Evolutionary conservation across 2,329 filamentous ascomycete genomes (phyloP), one percentile per base, ranked within the genome.

Genomic region (Tolypocladium tundrense): DNA sequence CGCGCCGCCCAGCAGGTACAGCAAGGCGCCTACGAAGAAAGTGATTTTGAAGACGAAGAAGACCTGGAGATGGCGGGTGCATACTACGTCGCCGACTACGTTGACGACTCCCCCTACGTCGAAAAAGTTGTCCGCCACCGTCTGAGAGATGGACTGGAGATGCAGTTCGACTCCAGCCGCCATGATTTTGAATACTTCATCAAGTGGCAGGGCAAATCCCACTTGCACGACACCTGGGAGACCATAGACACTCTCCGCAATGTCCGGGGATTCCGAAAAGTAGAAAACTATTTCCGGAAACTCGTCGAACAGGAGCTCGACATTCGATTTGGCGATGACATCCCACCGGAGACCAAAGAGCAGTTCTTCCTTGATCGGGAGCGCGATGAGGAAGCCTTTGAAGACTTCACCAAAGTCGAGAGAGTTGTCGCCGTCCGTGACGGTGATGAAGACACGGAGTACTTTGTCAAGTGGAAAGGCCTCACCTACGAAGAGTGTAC

Each of bases 191-290:
- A 97, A 68, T 99, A 80, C 65, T 83, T 87, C 73, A 91, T 99
- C 73, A 99, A 99, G 76, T 99, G 95, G 94, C 90, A 97, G 73
- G 90, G 88, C 64, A 90, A 91, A 73, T 96, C 94, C 13, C 91
- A 99, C 70, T 87, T 96, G 65, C 94, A 99, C 75, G 90, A 95
- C 58, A 96, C 91, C 0, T 99, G 94, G 93, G 92, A 97, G 72
- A 87, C 86, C 0, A 87, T 87, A 59, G 86, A 90, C 57, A 82
- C 79, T 24, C 82, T 97, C 35, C 80, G 84, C 31, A 83, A 86
- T n/a, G 88, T 87, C 69, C 90, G 90, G 61, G 93, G 94, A 60
- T 87, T 88, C 63, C 89, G 92, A 54, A 91, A 92, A 59, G 81
- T 99, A 9, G 94, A 97, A 68, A 99, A 99, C 70, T 99, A 97